A percentile compares a stretch with the other conserved stretches of the same genome.
phyloP scores from a whole-genome alignment of 2,329 filamentous ascomycete genomes.

The Allantophomopsis cytisporea region DNA sequence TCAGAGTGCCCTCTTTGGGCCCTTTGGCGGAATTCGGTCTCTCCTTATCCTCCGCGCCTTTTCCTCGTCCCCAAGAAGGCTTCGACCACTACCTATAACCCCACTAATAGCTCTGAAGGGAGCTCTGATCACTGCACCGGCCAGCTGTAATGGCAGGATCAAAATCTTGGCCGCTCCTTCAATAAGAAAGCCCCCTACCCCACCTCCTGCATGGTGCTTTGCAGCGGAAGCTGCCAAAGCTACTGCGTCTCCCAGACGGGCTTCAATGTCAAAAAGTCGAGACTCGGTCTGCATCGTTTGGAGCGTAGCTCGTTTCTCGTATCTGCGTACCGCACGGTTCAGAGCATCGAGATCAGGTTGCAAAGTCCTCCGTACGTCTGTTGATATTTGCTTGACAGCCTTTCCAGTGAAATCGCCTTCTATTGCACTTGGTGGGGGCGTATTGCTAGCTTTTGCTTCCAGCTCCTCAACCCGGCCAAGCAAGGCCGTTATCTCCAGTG shows the following conservation, averaged over 20 bases:
- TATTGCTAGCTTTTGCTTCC: constrained; percentile 36
- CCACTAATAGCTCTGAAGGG: constrained; percentile 11
- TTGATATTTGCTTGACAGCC: constrained; percentile 24
- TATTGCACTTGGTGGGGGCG: constrained; percentile 8
- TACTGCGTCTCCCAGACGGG: constrained; percentile 61
- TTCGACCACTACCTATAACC: constrained; percentile 8
- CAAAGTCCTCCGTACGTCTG: constrained; percentile 49
- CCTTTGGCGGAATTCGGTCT: constrained; percentile 7
- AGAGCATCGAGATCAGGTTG: constrained; percentile 79
- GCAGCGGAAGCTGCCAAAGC: constrained; percentile 68
- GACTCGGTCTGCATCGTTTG: constrained; percentile 65
- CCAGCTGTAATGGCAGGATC: constrained; percentile 14
- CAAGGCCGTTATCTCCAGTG: constrained; percentile 39
- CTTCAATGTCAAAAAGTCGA: constrained; percentile 58
- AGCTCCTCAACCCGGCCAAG: constrained; percentile 54
- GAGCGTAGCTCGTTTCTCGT: constrained; percentile 76
- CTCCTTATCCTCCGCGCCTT: constrained; percentile 3
- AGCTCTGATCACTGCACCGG: constrained; percentile 9
- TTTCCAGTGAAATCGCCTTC: constrained; percentile 22
- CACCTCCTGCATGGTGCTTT: constrained; percentile 14
- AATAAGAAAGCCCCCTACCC: constrained; percentile 8
- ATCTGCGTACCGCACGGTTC: constrained; percentile 76
- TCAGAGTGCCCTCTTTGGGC: not conserved
- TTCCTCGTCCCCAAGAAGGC: constrained; percentile 7
- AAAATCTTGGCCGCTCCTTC: constrained; percentile 15